These are phyloP conservation scores for Penicillium alfredii DNA, from an alignment of 495 filamentous ascomycete species.

Conservation along the genomic window DNA sequence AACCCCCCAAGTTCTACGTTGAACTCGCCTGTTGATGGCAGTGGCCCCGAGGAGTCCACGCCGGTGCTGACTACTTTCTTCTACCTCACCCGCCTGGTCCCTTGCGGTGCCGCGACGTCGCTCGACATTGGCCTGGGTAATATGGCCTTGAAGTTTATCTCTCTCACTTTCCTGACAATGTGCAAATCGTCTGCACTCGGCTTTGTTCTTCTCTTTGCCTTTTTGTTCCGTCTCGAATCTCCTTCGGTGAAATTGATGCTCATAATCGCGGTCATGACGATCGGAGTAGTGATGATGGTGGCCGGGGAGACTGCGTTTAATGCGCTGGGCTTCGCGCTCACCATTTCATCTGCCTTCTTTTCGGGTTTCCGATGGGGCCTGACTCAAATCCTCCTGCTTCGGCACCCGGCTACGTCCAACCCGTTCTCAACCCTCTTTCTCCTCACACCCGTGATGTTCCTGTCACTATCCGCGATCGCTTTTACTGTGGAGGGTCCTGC, in stretches of 20 bases:
- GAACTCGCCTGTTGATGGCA: conserved; percentile 42
- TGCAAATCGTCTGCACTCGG: conserved; percentile 96
- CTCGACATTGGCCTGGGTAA: conserved; percentile 97
- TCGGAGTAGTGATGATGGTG: conserved; percentile 98
- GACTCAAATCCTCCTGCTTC: conserved; percentile 90
- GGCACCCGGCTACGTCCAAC: conserved; percentile 92
- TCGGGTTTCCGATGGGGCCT: conserved; percentile 96
- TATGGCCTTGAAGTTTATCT: conserved; percentile 90
- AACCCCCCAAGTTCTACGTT: conserved; percentile 40
- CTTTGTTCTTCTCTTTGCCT: conserved; percentile 94
- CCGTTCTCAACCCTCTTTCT: conserved; percentile 97
- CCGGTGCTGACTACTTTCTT: conserved; percentile 83
- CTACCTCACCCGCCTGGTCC: conserved; percentile 87
- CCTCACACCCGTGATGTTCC: conserved; percentile 93
- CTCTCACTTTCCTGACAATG: conserved; percentile 98
- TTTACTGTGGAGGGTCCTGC: conserved; percentile 77
- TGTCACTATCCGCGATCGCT: conserved; percentile 72
- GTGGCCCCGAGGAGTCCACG: conserved; percentile 41
- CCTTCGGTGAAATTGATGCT: conserved; percentile 77
- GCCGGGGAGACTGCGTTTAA: conserved; percentile 92
- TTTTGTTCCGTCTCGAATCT: conserved; percentile 85
- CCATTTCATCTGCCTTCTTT: conserved; percentile 90
- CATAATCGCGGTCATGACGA: conserved; percentile 89
- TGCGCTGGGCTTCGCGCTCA: conserved; percentile 77
- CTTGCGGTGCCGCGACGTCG: conserved; percentile 88